Percentiles rank a stretch among this genome's conserved stretches.
These are phyloP conservation scores for Boletus reticuloceps DNA, from an alignment of 768 basidiomycete genomes.

Conservation along the genomic window DNA sequence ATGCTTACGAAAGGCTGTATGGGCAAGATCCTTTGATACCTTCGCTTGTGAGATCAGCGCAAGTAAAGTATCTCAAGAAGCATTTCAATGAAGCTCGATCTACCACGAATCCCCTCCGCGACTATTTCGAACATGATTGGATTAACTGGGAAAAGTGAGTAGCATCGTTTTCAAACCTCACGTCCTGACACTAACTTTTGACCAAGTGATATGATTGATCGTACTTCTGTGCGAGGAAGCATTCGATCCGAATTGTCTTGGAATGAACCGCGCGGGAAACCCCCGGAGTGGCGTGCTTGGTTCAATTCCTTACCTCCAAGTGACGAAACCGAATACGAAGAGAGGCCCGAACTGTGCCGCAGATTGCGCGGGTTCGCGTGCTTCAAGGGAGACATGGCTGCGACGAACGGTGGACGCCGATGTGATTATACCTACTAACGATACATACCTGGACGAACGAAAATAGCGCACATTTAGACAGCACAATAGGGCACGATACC, in stretches of 20 bases:
- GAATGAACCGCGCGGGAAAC: slow-evolving; percentile 47
- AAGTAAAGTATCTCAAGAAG: slow-evolving; percentile 26
- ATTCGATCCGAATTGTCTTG: slow-evolving; percentile 49
- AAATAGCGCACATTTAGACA: slow-evolving; percentile 17
- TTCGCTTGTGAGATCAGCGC: slow-evolving; percentile 36
- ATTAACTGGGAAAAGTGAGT: slow-evolving; percentile 67
- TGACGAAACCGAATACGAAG: slow-evolving; percentile 18
- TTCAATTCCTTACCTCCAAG: slow-evolving; percentile 30
- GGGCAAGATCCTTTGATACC: slow-evolving; percentile 39
- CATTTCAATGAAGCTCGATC: slow-evolving; percentile 19
- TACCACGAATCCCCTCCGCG: slow-evolving; percentile 40
- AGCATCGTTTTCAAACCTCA: background rate
- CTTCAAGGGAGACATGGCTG: slow-evolving; percentile 35
- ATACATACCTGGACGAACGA: slow-evolving; percentile 19
- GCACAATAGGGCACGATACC: slow-evolving; percentile 23
- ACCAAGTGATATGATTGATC: slow-evolving; percentile 71
- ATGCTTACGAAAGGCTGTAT: slow-evolving; percentile 53
- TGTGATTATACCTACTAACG: slow-evolving; percentile 12
- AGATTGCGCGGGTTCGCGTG: slow-evolving; percentile 55
- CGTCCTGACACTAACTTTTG: slow-evolving; percentile 8
- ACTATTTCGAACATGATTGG: slow-evolving; percentile 68
- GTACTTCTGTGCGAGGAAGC: slow-evolving; percentile 56
- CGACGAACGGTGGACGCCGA: slow-evolving; percentile 6
- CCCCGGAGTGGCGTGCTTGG: slow-evolving; percentile 55
- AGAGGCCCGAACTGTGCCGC: slow-evolving; percentile 34